Base-by-base conservation (phyloP, 768 basidiomycete species). In the Trametes gibbosa region DNA sequence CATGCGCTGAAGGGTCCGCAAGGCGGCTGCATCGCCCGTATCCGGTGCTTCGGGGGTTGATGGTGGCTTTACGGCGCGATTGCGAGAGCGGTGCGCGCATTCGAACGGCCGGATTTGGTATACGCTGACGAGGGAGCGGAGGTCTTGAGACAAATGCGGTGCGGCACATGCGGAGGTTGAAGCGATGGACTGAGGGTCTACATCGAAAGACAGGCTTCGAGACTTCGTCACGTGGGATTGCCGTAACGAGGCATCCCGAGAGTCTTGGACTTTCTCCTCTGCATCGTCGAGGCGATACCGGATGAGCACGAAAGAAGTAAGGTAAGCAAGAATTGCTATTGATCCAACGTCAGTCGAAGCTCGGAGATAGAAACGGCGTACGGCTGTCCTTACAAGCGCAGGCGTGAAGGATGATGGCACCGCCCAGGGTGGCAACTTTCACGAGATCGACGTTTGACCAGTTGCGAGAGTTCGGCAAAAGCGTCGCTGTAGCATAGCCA, bases 281-380 rank as follows among this genome's bases (percentile, higher is more conserved):
- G 84, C 85, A 63, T 81, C 80, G 59, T 77, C 72, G 6, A 85
- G 71, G 57, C 81, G 81, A 70, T 83, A 83, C 39, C 79, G 73
- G 39, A 84, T 75, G 23, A 85, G 73, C 50, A 83, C 75, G 70
- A 84, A 84, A 24, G 82, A 80, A 3, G 75, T 83, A 42, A 80
- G 61, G 68, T 85, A 85, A 1, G 84, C 77, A 7, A 79, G 65
- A 14, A 78, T 69, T 12, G 78, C 78, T 79, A 21, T 42, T 23
- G 13, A 0, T 8, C 16, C 3, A 6, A 17, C 35, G 25, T 47
- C 46, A 29, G 21, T 8, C 14, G 1, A 9, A 1, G 10, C 1
- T 39, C 29, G 13, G 16, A 23, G n/a, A 12, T 12, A 19, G 23
- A 1, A n/a, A 23, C 42, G 8, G 23, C 16, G 12, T 10, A 10